These are phyloP conservation scores for Suillus spraguei DNA, from an alignment of 768 basidiomycete species.

Conservation along the genomic window DNA sequence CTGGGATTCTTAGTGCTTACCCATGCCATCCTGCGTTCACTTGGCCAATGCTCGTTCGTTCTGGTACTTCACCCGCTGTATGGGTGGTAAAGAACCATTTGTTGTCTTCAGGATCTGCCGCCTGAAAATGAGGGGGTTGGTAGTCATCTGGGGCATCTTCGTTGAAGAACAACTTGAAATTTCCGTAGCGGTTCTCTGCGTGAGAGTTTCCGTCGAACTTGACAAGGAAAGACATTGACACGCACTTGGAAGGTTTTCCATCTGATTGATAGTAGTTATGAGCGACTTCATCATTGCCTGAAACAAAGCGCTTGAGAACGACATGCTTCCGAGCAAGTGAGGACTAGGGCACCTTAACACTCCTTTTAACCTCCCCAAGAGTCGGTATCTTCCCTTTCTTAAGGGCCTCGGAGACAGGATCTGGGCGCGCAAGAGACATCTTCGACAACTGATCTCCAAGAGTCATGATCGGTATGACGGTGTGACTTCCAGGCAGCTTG, in stretches of 20 bases:
- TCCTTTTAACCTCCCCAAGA: constrained; percentile 78
- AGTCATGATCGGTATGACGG: constrained; percentile 70
- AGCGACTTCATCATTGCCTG: constrained; percentile 78
- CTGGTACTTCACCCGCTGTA: constrained; percentile 68
- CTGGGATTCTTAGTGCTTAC: constrained; percentile 36
- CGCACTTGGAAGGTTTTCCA: constrained; percentile 80
- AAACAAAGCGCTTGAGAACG: constrained; percentile 8
- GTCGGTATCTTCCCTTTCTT: constrained; percentile 68
- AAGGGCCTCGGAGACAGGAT: constrained; percentile 63
- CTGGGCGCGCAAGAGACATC: constrained; percentile 48
- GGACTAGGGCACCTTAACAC: constrained; percentile 60
- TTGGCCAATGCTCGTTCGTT: constrained; percentile 68
- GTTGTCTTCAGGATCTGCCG: constrained; percentile 71
- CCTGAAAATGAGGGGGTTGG: constrained; percentile 78
- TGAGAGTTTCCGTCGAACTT: constrained; percentile 7
- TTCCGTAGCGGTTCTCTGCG: constrained; percentile 79
- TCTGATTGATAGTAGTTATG: constrained; percentile 75
- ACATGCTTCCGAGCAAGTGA: not conserved
- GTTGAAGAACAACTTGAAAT: constrained; percentile 86
- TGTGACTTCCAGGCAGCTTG: constrained; percentile 59
- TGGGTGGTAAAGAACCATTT: constrained; percentile 86
- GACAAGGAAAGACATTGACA: constrained; percentile 12
- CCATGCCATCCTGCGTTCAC: constrained; percentile 75
- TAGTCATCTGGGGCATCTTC: constrained; percentile 80
- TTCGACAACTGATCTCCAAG: constrained; percentile 62